Conservation (phyloP, 2,329 filamentous ascomycete species). For the Fusarium coicis region DNA sequence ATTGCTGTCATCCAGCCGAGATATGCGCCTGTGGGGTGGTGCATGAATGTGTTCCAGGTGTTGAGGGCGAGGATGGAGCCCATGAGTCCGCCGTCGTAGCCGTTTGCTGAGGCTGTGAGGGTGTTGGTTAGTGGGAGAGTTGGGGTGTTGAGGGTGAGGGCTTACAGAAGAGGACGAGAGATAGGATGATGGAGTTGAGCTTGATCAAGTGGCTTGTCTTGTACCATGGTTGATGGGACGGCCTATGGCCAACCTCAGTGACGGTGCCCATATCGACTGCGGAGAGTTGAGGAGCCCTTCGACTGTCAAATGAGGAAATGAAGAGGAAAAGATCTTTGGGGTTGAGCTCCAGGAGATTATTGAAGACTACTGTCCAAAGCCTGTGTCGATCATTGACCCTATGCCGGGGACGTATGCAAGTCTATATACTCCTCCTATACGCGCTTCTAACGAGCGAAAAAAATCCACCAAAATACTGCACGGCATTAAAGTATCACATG, state of each 20-base stretch:
- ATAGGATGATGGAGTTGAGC: slow-evolving; percentile 5
- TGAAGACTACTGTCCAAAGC: not conserved
- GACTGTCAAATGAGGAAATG: too few relatives aligned
- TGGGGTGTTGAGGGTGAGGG: rapidly evolving
- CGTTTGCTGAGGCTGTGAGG: slow-evolving; percentile 5
- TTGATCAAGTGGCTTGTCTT: not conserved
- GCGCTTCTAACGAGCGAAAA: not conserved
- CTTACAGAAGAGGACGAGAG: not conserved
- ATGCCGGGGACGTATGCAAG: not conserved
- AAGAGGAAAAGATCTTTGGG: too few relatives aligned
- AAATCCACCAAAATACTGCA: not conserved
- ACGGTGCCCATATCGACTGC: not conserved
- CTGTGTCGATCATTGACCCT: not conserved
- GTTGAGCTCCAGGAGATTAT: too few relatives aligned
- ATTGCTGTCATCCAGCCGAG: slow-evolving; percentile 42
- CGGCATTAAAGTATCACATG: not conserved
- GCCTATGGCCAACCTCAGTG: not conserved
- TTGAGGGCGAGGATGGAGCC: slow-evolving; percentile 31
- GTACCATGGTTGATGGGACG: not conserved
- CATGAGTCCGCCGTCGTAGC: slow-evolving; percentile 18
- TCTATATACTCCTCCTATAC: not conserved
- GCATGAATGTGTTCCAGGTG: slow-evolving; percentile 38
- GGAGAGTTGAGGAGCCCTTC: too few relatives aligned
- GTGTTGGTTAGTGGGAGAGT: rapidly evolving
- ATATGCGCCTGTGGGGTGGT: slow-evolving; percentile 27